Conservation (phyloP, 106 monocot genomes). For the Allium cepa region DNA sequence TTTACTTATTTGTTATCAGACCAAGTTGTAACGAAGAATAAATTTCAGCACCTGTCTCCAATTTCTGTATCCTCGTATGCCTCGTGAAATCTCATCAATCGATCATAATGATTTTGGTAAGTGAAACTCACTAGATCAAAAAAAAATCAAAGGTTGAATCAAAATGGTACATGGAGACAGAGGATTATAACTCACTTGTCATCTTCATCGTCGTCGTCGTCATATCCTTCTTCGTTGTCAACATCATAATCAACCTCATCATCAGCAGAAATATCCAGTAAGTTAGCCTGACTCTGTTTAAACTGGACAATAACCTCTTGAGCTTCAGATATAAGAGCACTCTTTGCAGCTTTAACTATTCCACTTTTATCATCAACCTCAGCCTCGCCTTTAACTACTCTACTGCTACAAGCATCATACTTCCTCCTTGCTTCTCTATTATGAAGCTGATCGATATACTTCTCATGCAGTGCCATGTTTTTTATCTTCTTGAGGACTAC, state of each 20-base stretch:
- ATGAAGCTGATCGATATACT: conserved; percentile 59
- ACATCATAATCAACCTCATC: conserved; percentile 2
- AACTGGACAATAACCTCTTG: conserved; percentile 36
- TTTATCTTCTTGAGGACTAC: conserved; percentile 59
- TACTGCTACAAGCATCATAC: conserved; percentile 4
- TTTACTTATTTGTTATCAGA: no score
- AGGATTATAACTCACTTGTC: no score
- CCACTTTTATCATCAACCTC: neutral
- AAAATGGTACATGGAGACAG: no score
- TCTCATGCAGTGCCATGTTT: conserved; percentile 60
- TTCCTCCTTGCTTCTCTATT: conserved; percentile 37
- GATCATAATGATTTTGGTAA: no score
- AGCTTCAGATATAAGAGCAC: conserved; percentile 45
- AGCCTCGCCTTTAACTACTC: neutral
- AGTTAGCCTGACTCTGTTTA: conserved; percentile 22
- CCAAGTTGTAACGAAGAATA: no score
- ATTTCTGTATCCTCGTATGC: no score
- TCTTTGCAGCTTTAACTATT: conserved; percentile 30
- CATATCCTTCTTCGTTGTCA: neutral
- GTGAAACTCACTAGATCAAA: no score
- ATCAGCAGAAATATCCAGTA: neutral
- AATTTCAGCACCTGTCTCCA: no score
- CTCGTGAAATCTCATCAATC: no score
- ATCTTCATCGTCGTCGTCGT: neutral
- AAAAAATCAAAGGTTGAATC: no score